Conservation (phyloP, 1,284 basidiomycete genomes). For the Termitomyces sp. region DNA sequence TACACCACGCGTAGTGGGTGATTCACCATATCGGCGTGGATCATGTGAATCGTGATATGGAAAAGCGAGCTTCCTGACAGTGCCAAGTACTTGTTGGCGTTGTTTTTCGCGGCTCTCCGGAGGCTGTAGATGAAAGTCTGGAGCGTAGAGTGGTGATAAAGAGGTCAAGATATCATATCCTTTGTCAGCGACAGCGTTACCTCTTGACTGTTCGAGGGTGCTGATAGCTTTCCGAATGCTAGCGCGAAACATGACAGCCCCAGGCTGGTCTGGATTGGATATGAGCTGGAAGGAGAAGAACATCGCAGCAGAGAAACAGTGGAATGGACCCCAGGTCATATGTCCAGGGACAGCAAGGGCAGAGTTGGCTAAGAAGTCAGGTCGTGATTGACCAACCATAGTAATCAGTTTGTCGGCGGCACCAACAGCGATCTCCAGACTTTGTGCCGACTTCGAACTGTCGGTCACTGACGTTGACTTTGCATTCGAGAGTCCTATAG, state of each 20-base stretch:
- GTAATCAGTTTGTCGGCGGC: slow-evolving; percentile 73
- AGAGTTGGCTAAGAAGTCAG: slow-evolving; percentile 65
- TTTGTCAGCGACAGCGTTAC: slow-evolving; percentile 65
- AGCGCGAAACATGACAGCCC: slow-evolving; percentile 63
- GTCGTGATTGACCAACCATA: slow-evolving; percentile 63
- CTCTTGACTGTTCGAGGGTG: slow-evolving; percentile 58
- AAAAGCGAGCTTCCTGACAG: slow-evolving; percentile 70
- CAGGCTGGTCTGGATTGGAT: slow-evolving; percentile 70
- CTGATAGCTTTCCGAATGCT: slow-evolving; percentile 65
- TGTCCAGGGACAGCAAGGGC: slow-evolving; percentile 70
- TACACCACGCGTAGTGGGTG: slow-evolving; percentile 28
- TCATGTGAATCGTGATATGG: slow-evolving; percentile 70
- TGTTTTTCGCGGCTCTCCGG: slow-evolving; percentile 52
- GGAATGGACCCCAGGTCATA: slow-evolving; percentile 77
- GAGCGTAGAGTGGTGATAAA: slow-evolving; percentile 64
- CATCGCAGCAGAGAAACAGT: slow-evolving; percentile 79
- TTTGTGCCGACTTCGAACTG: slow-evolving; percentile 46
- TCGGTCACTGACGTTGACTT: slow-evolving; percentile 23
- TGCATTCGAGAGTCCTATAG: slow-evolving; percentile 26
- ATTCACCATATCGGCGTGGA: slow-evolving; percentile 43
- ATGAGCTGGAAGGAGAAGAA: slow-evolving; percentile 83
- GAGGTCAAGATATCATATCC: slow-evolving; percentile 62
- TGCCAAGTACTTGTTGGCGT: slow-evolving; percentile 53
- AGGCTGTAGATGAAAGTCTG: slow-evolving; percentile 45
- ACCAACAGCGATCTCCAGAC: slow-evolving; percentile 64